Base-by-base conservation (phyloP, 768 basidiomycete genomes). In the Macrocybe gigantea region DNA sequence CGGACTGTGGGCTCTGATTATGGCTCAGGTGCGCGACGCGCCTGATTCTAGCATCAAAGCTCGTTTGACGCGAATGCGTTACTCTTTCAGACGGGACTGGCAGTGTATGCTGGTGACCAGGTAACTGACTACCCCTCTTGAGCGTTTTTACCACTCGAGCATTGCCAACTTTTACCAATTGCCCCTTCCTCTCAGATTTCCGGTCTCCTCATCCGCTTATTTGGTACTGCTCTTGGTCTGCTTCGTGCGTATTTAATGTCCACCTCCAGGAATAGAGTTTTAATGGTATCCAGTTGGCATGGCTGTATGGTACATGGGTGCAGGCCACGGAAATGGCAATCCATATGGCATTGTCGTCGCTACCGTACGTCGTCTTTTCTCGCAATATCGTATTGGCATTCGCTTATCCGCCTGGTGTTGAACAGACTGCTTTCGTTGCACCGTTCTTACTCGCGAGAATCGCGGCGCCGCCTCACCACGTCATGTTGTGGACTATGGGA, bases 1-100 rank as follows among this genome's bases (percentile, higher is more conserved):
- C 22, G 73, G 72, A 6, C 42, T 74, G 10, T 74, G 73, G 73
- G 71, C 68, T 8, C 56, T 74, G 50, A 73, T 74, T 35, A 73
- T 72, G 72, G 68, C 64, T 8, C 72, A 73, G 58, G 67, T 67
- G 37, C 37, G 56, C 54, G 37, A 34, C 13, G 5, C n/a, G 14
- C 14, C 15, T 22, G 7, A 39, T 41, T 33, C 39, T n/a, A 14
- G 8, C 5, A 10, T 12, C 38, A 13, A 31, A 39, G 14, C 30
- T 45, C 29, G 9, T 37, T 32, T 42, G 1, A 7, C 38, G 8
- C 33, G 33, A 5, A 2, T 4, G 22, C 22, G 22, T 49, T n/a
- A n/a, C 2, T 22, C 4, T 22, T 22, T 22, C 4, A 69, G 65
- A 60, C 63, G 12, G 69, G 60, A 7, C 55, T 74, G 38, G 70